Evolutionary conservation across 805 yeast species (phyloP).

Genomic region (Ogataea pini): DNA sequence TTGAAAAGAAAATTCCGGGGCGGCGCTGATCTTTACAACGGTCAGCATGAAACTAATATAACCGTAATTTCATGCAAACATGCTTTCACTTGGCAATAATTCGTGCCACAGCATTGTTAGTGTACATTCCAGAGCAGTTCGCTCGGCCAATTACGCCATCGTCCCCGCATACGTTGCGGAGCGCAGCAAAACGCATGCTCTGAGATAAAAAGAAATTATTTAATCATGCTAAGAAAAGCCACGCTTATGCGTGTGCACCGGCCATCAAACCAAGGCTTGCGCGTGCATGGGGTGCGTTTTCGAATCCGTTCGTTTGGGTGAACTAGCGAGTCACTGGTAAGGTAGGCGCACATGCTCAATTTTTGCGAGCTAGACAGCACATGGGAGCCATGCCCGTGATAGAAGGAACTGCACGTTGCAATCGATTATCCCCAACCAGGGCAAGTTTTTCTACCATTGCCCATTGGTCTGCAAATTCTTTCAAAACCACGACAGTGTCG

Average conservation of each 20-base stretch:
- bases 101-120: neutral
- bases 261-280: neutral
- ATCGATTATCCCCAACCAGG: neutral
- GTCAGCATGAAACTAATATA: neutral
- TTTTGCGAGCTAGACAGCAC: constrained; percentile 5
- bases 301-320: too few species aligned
- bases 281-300: neutral
- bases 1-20: neutral
- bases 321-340: too few species aligned
- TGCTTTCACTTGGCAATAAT: too few species aligned
- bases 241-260: neutral
- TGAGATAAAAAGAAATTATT: neutral
- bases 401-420: neutral
- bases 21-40: neutral
- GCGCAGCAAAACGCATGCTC: neutral
- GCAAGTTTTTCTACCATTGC: constrained; percentile 6
- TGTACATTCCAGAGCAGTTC: neutral
- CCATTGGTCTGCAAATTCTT: constrained; percentile 6
- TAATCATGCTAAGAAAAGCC: neutral
- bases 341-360: neutral
- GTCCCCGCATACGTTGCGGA: neutral
- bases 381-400: constrained; percentile 3
- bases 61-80: too few species aligned
- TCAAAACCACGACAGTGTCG: constrained; percentile 1
- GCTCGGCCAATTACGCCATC: neutral